A percentile compares a stretch with the other conserved stretches of the same genome.
Evolutionary conservation across 306 rosid genomes (phyloP).

Genomic region (Castanospermum australe): DNA sequence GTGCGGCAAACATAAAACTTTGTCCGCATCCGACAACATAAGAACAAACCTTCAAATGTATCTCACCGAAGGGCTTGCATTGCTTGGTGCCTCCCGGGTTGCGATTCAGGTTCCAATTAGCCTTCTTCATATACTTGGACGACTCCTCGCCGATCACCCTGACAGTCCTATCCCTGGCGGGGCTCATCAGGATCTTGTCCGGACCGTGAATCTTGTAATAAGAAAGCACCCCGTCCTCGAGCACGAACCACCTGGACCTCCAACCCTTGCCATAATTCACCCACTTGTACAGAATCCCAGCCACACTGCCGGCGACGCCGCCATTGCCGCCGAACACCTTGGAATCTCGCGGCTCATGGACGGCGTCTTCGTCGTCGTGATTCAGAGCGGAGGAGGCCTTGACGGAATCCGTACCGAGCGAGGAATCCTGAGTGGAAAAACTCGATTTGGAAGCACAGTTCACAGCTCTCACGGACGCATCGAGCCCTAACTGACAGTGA

Average conservation of each 20-base stretch:
- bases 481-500: conserved; percentile 65
- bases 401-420: conserved; percentile 51
- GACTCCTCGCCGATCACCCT: conserved; percentile 93
- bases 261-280: conserved; percentile 98
- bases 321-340: conserved; percentile 52
- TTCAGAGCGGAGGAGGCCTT: conserved; percentile 39
- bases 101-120: conserved; percentile 68
- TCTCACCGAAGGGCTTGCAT: conserved; percentile 94
- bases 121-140: conserved; percentile 64
- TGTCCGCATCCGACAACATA: background rate
- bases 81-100: conserved; percentile 36
- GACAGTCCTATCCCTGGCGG: conserved; percentile 74
- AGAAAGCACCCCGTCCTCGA: conserved; percentile 96
- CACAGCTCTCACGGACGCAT: conserved; percentile 51
- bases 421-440: conserved; percentile 64
- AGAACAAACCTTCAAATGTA: conserved; percentile 90
- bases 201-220: conserved; percentile 98
- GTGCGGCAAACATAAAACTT: background rate
- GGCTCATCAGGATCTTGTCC: conserved; percentile 85
- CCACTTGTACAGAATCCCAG: conserved; percentile 96
- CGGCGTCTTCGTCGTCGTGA: conserved; percentile 51
- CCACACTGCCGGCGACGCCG: conserved; percentile 57
- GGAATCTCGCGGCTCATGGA: conserved; percentile 56
- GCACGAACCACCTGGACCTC: conserved; percentile 94
- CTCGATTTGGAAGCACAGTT: conserved; percentile 55